Evolutionary conservation across 345 rosid genomes (phyloP).

Genomic region (Aquilaria sinensis): DNA sequence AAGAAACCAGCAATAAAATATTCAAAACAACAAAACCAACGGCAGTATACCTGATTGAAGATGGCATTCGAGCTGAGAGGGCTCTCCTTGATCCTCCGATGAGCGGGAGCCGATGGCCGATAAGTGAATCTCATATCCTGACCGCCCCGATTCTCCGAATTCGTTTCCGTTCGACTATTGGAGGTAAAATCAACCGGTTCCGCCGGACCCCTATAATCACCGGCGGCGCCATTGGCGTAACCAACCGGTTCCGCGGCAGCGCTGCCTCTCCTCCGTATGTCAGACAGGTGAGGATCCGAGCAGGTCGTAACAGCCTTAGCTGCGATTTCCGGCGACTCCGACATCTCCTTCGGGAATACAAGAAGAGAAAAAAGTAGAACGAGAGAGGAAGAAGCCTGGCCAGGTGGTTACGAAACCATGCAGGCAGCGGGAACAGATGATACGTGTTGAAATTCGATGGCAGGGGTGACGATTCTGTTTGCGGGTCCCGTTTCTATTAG

Average conservation of each 20-base stretch:
- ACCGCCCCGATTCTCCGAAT: constrained; percentile 25
- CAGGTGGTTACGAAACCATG: too few species aligned
- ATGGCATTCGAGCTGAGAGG: constrained; percentile 87
- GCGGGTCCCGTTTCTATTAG: too few species aligned
- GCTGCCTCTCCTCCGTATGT: constrained; percentile 34
- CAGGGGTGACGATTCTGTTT: too few species aligned
- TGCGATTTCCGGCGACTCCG: constrained; percentile 14
- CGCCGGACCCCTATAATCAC: constrained; percentile 22
- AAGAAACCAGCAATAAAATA: background rate
- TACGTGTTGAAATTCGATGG: too few species aligned
- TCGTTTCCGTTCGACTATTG: constrained; percentile 13
- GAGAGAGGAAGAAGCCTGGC: too few species aligned
- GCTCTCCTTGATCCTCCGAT: constrained; percentile 62
- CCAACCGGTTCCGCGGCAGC: constrained; percentile 14
- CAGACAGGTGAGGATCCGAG: constrained; percentile 31
- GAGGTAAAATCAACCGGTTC: constrained; percentile 29
- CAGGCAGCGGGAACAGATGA: too few species aligned
- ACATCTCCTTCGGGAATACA: constrained; percentile 20
- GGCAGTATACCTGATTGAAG: constrained; percentile 59
- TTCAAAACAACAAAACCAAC: background rate
- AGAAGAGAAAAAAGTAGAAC: background rate
- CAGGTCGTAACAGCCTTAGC: constrained; percentile 12
- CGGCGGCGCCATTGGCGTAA: constrained; percentile 9
- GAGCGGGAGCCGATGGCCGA: constrained; percentile 82
- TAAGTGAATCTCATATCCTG: constrained; percentile 37